phyloP scores from a whole-genome alignment of 371 early-diverging fungal genomes.

The Rhizopus sp. region DNA sequence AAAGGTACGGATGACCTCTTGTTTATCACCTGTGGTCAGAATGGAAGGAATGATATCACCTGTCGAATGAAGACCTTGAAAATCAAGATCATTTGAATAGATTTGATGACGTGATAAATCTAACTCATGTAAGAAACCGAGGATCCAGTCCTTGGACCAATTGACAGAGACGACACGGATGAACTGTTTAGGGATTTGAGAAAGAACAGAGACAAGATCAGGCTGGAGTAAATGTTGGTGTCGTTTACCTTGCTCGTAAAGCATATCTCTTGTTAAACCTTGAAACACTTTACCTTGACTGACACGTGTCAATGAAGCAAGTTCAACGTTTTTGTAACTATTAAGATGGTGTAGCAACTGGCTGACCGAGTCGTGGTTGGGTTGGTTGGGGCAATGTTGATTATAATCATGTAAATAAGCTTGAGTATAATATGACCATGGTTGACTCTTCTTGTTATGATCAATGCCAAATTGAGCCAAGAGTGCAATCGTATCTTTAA shows the following conservation, averaged over 20 bases:
- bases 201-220: slow-evolving; percentile 18
- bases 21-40: slow-evolving; percentile 38
- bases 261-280: slow-evolving; percentile 23
- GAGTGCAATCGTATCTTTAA: slow-evolving; percentile 36
- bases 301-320: slow-evolving; percentile 34
- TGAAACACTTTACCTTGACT: slow-evolving; percentile 29
- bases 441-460: slow-evolving; percentile 3
- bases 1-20: slow-evolving; percentile 16
- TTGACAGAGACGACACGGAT: slow-evolving; percentile 40
- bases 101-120: slow-evolving; percentile 23
- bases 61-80: slow-evolving; percentile 19
- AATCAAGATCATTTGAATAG: slow-evolving; percentile 37
- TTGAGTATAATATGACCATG: slow-evolving; percentile 41
- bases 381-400: slow-evolving; percentile 6
- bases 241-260: slow-evolving; percentile 14
- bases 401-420: slow-evolving; percentile 40
- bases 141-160: slow-evolving; percentile 56
- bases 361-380: not conserved
- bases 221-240: slow-evolving; percentile 16
- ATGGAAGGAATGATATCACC: slow-evolving; percentile 32
- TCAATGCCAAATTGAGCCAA: slow-evolving; percentile 34
- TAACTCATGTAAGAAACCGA: slow-evolving; percentile 26
- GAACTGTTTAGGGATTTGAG: not conserved
- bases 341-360: slow-evolving; percentile 14
- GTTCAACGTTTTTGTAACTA: slow-evolving; percentile 29